Evolutionary conservation across 208 protist genomes (phyloP).

Genomic region (Crithidia expoeki): DNA sequence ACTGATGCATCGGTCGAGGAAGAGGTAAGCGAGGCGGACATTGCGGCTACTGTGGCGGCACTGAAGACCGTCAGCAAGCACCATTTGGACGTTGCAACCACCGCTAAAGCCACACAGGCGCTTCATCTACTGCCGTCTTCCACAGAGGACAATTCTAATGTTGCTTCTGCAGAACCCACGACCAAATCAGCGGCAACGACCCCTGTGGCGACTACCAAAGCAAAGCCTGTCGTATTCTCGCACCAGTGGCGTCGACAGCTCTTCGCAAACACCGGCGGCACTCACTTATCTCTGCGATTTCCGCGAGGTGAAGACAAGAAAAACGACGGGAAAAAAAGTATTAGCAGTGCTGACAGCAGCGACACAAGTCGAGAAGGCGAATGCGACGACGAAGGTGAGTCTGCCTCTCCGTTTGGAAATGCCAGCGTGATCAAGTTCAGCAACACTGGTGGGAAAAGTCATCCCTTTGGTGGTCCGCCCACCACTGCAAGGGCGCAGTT

Average conservation of each 20-base stretch:
- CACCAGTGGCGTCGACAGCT: slow-evolving; percentile 36
- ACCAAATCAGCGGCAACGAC: neutral
- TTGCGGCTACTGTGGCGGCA: slow-evolving; percentile 19
- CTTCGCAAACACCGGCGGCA: slow-evolving; percentile 7
- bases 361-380: too few relatives aligned
- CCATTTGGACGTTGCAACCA: neutral
- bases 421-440: slow-evolving; percentile 33
- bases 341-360: neutral
- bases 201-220: neutral
- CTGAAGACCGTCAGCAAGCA: slow-evolving; percentile 12
- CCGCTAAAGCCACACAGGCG: neutral
- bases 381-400: slow-evolving; percentile 13
- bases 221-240: slow-evolving; percentile 31
- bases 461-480: neutral
- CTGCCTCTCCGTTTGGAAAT: slow-evolving; percentile 21
- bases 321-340: neutral
- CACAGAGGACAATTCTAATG: neutral
- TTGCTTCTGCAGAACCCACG: neutral
- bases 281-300: neutral
- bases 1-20: neutral
- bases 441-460: neutral
- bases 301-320: neutral
- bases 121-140: neutral
- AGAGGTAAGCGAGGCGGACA: slow-evolving; percentile 24
- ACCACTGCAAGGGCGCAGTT: neutral